Evolutionary conservation across 2,329 filamentous ascomycete species (phyloP).

Genomic region (Paraconiothyrium brasiliense): DNA sequence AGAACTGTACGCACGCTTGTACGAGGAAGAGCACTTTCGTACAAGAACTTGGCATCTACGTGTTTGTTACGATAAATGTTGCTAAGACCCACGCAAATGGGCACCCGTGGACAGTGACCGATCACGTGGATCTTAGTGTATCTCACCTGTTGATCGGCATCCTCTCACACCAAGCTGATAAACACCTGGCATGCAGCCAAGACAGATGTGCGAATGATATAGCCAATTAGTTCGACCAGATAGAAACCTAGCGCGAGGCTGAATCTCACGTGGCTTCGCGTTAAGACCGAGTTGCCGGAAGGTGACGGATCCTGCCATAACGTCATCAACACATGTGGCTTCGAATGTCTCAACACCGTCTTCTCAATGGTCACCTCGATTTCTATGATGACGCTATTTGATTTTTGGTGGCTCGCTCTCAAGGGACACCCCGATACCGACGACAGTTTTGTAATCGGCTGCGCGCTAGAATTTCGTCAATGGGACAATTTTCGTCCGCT

Average conservation of each 20-base stretch:
- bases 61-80: background rate
- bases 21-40: background rate
- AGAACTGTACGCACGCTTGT: background rate
- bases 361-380: background rate
- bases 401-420: background rate
- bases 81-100: background rate
- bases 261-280: background rate
- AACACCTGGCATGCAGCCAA: background rate
- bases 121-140: background rate
- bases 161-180: background rate
- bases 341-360: background rate
- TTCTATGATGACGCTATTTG: constrained; percentile 1
- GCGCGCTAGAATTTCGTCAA: background rate
- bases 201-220: background rate
- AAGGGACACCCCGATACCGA: background rate
- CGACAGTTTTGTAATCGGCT: background rate
- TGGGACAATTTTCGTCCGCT: constrained; percentile 1
- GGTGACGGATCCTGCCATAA: background rate
- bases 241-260: background rate
- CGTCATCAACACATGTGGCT: background rate
- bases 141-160: background rate
- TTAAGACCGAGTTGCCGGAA: background rate
- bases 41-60: background rate
- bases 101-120: background rate
- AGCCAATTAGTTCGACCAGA: background rate